A percentile compares a stretch with the other conserved stretches of the same genome.
Evolutionary conservation across 306 rosid species (phyloP).

Genomic region (Medicago truncatula): DNA sequence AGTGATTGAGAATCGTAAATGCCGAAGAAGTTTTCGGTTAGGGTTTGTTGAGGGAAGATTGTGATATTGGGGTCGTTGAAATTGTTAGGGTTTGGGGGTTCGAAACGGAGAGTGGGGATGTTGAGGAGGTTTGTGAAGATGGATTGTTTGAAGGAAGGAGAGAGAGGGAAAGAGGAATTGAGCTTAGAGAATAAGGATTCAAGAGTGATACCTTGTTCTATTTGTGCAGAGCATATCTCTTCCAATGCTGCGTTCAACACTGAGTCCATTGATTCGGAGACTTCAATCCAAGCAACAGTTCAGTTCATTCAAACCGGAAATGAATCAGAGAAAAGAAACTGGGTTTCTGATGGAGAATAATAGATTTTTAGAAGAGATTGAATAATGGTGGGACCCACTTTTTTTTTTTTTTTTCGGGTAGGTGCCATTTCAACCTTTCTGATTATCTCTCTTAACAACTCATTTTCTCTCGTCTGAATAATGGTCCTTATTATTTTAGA

Average conservation of each 20-base stretch:
- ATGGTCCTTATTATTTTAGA: no score
- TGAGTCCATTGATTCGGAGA: constrained; percentile 41
- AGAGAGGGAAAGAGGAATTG: constrained; percentile 18
- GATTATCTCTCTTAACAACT: no score
- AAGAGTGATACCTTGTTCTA: constrained; percentile 43
- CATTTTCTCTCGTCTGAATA: no score
- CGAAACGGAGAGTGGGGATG: constrained; percentile 71
- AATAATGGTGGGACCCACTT: no score
- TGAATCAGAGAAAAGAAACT: no score
- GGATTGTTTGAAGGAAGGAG: constrained; percentile 49
- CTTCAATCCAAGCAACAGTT: no score
- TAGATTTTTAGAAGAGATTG: no score
- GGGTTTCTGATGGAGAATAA: no score
- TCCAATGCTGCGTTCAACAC: constrained; percentile 42
- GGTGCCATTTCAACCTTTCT: no score
- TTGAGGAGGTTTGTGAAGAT: constrained; percentile 67
- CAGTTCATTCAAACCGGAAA: no score
- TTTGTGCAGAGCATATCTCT: constrained; percentile 45
- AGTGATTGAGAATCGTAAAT: constrained; percentile 70
- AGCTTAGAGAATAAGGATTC: constrained; percentile 39
- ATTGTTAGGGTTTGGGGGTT: constrained; percentile 37
- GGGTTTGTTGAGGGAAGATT: constrained; percentile 56
- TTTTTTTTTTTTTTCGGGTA: no score
- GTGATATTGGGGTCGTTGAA: constrained; percentile 55
- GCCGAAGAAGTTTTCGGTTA: constrained; percentile 68